Percentiles rank a stretch among this genome's conserved stretches.
Evolutionary conservation across 257 asterid species (phyloP).

Genomic region (Petunia axillaris): DNA sequence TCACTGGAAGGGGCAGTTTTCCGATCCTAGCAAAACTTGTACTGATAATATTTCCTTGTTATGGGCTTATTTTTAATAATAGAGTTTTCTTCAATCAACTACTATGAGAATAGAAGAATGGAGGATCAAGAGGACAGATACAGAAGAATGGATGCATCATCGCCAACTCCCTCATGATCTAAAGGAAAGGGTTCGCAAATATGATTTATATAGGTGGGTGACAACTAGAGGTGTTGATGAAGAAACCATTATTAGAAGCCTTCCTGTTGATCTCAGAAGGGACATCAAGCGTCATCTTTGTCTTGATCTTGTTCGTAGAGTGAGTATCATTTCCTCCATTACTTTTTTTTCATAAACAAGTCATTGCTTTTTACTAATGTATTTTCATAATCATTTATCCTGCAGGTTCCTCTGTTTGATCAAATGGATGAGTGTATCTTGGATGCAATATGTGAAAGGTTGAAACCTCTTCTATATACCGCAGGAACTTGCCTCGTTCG

Average conservation of each 20-base stretch:
- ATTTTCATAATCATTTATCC: background rate
- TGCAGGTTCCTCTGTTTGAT: slow-evolving; percentile 65
- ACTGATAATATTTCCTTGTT: background rate
- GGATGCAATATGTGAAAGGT: slow-evolving; percentile 70
- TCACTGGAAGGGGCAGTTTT: background rate
- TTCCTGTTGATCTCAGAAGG: slow-evolving; percentile 69
- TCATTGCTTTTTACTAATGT: background rate
- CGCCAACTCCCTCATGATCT: slow-evolving; percentile 64
- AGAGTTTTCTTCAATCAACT: slow-evolving; percentile 66
- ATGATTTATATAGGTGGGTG: slow-evolving; percentile 61
- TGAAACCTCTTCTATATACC: slow-evolving; percentile 58
- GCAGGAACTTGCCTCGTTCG: slow-evolving; percentile 56
- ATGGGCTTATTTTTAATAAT: background rate
- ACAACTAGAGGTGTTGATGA: slow-evolving; percentile 71
- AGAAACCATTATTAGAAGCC: slow-evolving; percentile 49
- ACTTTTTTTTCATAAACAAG: background rate
- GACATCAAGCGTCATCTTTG: slow-evolving; percentile 73
- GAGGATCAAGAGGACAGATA: slow-evolving; percentile 67
- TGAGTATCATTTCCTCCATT: slow-evolving; percentile 34
- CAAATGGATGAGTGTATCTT: slow-evolving; percentile 64
- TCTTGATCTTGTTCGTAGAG: slow-evolving; percentile 72
- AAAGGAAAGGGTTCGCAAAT: slow-evolving; percentile 56
- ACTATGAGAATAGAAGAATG: slow-evolving; percentile 68
- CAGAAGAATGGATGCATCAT: slow-evolving; percentile 79
- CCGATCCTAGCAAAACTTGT: background rate